Conservation (phyloP, 2,329 filamentous ascomycete species). For the Atkinsonella hypoxylon region DNA sequence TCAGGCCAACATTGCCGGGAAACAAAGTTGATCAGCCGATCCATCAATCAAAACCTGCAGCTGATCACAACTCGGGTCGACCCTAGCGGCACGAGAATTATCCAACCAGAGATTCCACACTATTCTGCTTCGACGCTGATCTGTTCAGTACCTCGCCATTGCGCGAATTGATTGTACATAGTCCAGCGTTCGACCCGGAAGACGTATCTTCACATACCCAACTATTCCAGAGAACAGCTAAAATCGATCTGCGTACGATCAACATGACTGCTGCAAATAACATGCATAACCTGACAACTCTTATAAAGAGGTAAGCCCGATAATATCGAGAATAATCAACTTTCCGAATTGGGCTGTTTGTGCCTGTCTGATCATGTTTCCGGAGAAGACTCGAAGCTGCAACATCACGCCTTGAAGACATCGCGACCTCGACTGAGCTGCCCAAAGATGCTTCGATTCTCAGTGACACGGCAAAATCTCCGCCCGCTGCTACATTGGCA, state of each 20-base stretch:
- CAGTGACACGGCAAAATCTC: slow-evolving; percentile 24
- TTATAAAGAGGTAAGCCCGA: slow-evolving; percentile 78
- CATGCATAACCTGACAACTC: slow-evolving; percentile 93
- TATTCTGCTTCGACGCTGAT: no score
- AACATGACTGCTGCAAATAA: slow-evolving; percentile 63
- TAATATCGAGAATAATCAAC: not conserved
- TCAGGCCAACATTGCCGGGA: no score
- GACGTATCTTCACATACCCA: not conserved
- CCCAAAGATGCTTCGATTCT: slow-evolving; percentile 38
- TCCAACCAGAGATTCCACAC: no score
- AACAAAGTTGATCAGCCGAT: no score
- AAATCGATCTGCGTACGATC: not conserved
- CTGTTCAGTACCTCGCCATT: no score
- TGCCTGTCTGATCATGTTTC: not conserved
- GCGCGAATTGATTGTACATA: no score
- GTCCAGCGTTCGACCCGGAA: not conserved
- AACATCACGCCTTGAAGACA: slow-evolving; percentile 90
- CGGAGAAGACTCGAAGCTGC: slow-evolving; percentile 78
- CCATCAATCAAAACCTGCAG: no score
- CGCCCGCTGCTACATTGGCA: slow-evolving; percentile 16
- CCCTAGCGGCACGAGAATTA: no score
- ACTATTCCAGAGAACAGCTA: not conserved
- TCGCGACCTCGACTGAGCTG: slow-evolving; percentile 64
- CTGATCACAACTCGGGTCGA: no score
- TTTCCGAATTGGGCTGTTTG: no score